These are phyloP conservation scores for Fusarium buxicola DNA, from an alignment of 2,329 filamentous ascomycete genomes.

Conservation along the genomic window DNA sequence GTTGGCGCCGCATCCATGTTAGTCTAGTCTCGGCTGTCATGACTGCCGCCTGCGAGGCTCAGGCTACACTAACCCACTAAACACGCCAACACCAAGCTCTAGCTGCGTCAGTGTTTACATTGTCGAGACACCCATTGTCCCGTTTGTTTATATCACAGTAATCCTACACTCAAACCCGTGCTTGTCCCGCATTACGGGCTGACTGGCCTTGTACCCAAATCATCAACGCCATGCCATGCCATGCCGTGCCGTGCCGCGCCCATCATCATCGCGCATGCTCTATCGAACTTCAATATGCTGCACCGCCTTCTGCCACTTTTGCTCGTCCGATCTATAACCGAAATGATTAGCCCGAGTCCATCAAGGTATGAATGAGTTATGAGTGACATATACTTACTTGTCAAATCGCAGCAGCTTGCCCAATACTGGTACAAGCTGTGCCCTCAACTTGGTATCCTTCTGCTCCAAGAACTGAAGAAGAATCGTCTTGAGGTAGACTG, in stretches of 20 bases:
- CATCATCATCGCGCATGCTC: slow-evolving; percentile 11
- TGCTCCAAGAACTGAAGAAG: slow-evolving; percentile 84
- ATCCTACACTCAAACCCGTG: slow-evolving; percentile 31
- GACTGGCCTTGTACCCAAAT: slow-evolving; percentile 20
- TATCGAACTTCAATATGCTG: slow-evolving; percentile 59
- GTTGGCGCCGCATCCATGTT: background rate
- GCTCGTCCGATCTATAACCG: slow-evolving; percentile 71
- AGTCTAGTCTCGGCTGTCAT: background rate
- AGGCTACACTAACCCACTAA: too few species aligned
- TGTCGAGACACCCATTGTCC: background rate
- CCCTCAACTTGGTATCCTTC: slow-evolving; percentile 79
- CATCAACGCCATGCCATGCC: slow-evolving; percentile 31
- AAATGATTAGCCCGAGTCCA: slow-evolving; percentile 1
- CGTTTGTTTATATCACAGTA: slow-evolving; percentile 22
- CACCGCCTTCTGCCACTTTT: slow-evolving; percentile 87
- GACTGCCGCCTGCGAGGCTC: background rate
- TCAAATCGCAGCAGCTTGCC: slow-evolving; percentile 82
- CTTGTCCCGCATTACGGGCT: slow-evolving; percentile 7
- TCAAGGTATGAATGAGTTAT: background rate
- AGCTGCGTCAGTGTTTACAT: background rate
- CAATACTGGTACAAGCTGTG: slow-evolving; percentile 81
- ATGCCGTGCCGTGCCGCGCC: too few species aligned
- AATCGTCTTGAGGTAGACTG: slow-evolving; percentile 82
- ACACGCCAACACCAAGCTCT: slow-evolving; percentile 3
- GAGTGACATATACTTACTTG: slow-evolving; percentile 64